A percentile compares a stretch with the other conserved stretches of the same genome.
These are phyloP conservation scores for Phyllosticta citribraziliensis DNA, from an alignment of 2,329 filamentous ascomycete species.

Conservation along the genomic window DNA sequence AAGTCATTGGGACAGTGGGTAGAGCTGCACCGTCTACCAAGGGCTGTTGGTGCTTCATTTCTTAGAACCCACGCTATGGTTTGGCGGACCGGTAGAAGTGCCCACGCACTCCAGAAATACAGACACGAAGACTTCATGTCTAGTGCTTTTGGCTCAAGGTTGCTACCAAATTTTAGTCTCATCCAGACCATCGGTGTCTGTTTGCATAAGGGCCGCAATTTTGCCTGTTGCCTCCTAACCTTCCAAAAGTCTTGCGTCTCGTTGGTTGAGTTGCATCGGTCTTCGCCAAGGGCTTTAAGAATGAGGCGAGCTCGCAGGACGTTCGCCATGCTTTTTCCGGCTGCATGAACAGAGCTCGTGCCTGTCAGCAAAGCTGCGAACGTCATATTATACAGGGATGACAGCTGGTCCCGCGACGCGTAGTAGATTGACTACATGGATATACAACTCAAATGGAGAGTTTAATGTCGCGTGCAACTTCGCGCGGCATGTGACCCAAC, in stretches of 20 bases:
- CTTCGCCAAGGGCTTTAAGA: not conserved
- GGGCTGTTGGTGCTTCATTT: not conserved
- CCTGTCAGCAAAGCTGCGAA: not conserved
- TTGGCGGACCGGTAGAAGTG: not conserved
- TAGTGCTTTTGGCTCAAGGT: not conserved
- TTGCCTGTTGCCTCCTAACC: too few relatives aligned
- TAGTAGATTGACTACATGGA: not conserved
- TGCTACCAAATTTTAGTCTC: too few relatives aligned
- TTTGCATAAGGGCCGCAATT: too few relatives aligned
- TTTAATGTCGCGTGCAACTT: not conserved
- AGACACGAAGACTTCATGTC: not conserved
- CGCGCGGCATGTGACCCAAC: not conserved
- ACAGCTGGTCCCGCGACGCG: not conserved
- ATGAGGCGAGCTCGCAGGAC: not conserved
- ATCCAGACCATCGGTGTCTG: too few relatives aligned
- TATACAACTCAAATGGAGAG: not conserved
- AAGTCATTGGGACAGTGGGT: not conserved
- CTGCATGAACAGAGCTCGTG: not conserved
- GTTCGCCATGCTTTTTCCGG: not conserved
- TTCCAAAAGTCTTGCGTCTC: not conserved
- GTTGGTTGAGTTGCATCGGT: not conserved
- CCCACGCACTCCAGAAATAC: not conserved
- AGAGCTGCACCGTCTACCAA: not conserved
- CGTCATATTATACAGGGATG: not conserved
- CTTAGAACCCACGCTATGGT: not conserved